Evolutionary conservation across 148 eudicot genomes (phyloP).

Genomic region (Vaccinium myrtillus): DNA sequence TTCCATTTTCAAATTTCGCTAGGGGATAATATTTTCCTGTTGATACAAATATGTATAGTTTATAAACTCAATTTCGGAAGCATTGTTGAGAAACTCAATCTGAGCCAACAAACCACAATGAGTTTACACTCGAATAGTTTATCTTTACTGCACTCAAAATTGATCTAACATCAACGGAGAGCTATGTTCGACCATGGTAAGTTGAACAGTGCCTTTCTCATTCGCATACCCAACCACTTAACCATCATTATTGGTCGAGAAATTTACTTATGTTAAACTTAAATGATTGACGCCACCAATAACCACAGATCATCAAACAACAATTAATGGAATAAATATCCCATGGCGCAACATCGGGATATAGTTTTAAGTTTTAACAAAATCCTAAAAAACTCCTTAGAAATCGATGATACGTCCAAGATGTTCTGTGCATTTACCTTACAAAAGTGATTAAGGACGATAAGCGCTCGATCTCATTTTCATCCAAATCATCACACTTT

Average conservation of each 20-base stretch:
- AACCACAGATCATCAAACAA: neutral
- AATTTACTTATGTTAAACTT: neutral
- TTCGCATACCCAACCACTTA: neutral
- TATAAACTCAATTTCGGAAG: neutral
- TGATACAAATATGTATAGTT: neutral
- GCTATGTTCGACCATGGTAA: neutral
- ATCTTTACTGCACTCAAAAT: neutral
- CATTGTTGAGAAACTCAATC: neutral
- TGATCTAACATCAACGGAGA: neutral
- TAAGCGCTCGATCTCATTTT: constrained; percentile 45
- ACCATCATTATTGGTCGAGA: neutral
- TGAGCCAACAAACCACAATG: neutral
- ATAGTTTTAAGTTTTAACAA: too few species aligned
- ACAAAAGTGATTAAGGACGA: constrained; percentile 58
- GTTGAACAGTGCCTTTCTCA: neutral
- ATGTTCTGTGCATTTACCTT: constrained; percentile 37
- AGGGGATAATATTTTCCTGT: neutral
- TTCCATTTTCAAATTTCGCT: neutral
- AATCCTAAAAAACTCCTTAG: neutral
- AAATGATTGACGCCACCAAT: neutral
- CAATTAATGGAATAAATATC: neutral
- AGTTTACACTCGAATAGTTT: neutral
- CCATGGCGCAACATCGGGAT: neutral
- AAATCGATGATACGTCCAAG: neutral
- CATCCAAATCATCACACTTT: constrained; percentile 26